These are phyloP conservation scores for Tephrocybe sp. DNA, from an alignment of 768 basidiomycete species.

Conservation along the genomic window DNA sequence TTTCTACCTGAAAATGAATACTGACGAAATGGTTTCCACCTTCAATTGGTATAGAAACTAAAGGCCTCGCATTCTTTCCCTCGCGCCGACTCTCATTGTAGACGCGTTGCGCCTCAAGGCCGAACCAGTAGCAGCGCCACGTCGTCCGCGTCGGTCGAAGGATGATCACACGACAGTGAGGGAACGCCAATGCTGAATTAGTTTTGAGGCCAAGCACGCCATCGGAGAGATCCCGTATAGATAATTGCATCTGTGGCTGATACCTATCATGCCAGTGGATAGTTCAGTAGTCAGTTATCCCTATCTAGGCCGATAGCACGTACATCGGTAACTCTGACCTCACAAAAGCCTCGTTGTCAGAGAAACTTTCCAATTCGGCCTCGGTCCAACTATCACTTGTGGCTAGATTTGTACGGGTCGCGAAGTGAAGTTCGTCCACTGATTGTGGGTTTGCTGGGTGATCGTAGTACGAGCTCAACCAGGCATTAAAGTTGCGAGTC, in stretches of 20 bases:
- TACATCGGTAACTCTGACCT: slow-evolving; percentile 21
- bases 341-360: slow-evolving; percentile 13
- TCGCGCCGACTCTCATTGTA: slow-evolving; percentile 17
- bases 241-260: slow-evolving; percentile 19
- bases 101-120: slow-evolving; percentile 13
- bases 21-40: slow-evolving; percentile 35
- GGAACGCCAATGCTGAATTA: slow-evolving; percentile 7
- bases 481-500: slow-evolving; percentile 20
- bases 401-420: slow-evolving; percentile 14
- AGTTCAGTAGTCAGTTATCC: not conserved
- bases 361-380: slow-evolving; percentile 18
- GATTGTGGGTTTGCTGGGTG: slow-evolving; percentile 17
- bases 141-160: slow-evolving; percentile 19
- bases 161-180: slow-evolving; percentile 16
- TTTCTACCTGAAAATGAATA: not conserved
- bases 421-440: slow-evolving; percentile 20
- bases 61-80: slow-evolving; percentile 19
- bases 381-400: slow-evolving; percentile 19
- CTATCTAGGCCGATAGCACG: not conserved
- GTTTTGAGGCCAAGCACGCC: slow-evolving; percentile 20
- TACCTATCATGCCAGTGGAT: slow-evolving; percentile 12
- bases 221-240: slow-evolving; percentile 16
- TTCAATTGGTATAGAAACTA: slow-evolving; percentile 22
- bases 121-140: slow-evolving; percentile 24
- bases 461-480: slow-evolving; percentile 29